Evolutionary conservation across 1,139 yeast genomes (phyloP).

Genomic region (Candida tetrigidarum): DNA sequence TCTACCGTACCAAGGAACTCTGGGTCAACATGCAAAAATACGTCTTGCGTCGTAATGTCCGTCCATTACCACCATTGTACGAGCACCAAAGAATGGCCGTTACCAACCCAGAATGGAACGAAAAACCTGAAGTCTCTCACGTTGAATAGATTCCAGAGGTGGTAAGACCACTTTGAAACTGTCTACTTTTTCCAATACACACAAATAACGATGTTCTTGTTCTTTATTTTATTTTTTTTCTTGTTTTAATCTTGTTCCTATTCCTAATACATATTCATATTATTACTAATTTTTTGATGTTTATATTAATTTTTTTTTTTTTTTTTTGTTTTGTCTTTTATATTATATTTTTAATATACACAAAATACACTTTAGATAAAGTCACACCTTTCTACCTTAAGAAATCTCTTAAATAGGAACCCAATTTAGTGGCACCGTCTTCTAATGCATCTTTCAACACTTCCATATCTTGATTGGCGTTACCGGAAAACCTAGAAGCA

Average conservation of each 20-base stretch:
- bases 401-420: slow-evolving; percentile 84
- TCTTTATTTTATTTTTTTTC: not conserved
- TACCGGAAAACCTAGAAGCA: slow-evolving; percentile 68
- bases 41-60: slow-evolving; percentile 45
- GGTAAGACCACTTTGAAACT: no score
- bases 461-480: slow-evolving; percentile 87
- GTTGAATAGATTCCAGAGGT: slow-evolving; percentile 39
- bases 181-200: no score
- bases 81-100: slow-evolving; percentile 61
- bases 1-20: slow-evolving; percentile 53
- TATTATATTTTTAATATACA: not conserved
- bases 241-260: no score
- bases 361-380: not conserved
- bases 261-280: no score
- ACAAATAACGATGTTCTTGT: not conserved
- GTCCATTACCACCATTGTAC: slow-evolving; percentile 58
- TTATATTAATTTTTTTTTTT: not conserved
- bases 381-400: slow-evolving; percentile 54
- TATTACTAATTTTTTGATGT: no score
- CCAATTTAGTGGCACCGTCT: slow-evolving; percentile 88
- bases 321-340: not conserved
- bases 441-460: slow-evolving; percentile 92
- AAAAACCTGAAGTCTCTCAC: slow-evolving; percentile 55
- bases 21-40: slow-evolving; percentile 47
- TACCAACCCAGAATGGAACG: slow-evolving; percentile 63